A percentile compares a stretch with the other conserved stretches of the same genome.
These are phyloP conservation scores for Penicillium sp. DNA, from an alignment of 2,329 filamentous ascomycete species.

Conservation along the genomic window DNA sequence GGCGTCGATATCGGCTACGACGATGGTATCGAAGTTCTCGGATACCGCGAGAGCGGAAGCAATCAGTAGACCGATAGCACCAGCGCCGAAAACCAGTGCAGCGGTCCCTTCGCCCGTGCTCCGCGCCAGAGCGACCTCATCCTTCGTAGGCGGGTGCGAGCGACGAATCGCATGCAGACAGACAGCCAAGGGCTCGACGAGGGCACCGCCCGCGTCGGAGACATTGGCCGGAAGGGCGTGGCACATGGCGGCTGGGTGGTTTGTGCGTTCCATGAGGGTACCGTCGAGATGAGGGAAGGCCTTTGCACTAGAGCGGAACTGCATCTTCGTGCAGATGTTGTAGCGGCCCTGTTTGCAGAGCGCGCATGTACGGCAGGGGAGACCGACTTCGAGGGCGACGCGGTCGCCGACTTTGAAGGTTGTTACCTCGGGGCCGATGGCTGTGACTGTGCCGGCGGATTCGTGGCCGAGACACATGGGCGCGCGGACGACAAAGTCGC, in stretches of 20 bases:
- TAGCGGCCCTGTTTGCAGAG: slow-evolving; percentile 61
- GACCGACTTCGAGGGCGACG: slow-evolving; percentile 89
- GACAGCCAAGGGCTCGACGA: slow-evolving; percentile 64
- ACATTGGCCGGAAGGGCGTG: slow-evolving; percentile 60
- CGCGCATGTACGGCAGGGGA: slow-evolving; percentile 71
- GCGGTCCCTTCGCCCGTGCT: slow-evolving; percentile 48
- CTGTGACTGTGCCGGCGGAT: slow-evolving; percentile 77
- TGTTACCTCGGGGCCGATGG: slow-evolving; percentile 66
- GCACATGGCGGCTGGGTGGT: slow-evolving; percentile 64
- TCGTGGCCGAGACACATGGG: slow-evolving; percentile 81
- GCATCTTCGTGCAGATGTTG: slow-evolving; percentile 64
- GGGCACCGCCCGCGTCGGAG: slow-evolving; percentile 59
- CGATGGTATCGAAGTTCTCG: slow-evolving; percentile 57
- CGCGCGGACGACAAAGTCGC: slow-evolving; percentile 78
- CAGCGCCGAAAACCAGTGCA: slow-evolving; percentile 64
- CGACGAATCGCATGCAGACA: slow-evolving; percentile 63
- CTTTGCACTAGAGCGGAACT: slow-evolving; percentile 63
- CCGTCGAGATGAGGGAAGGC: slow-evolving; percentile 65
- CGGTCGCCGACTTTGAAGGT: slow-evolving; percentile 73
- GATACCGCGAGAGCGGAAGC: slow-evolving; percentile 61
- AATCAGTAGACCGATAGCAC: slow-evolving; percentile 63
- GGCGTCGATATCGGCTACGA: slow-evolving; percentile 65
- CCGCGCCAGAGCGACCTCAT: slow-evolving; percentile 44
- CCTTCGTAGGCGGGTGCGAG: slow-evolving; percentile 51
- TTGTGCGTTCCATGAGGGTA: slow-evolving; percentile 65